phyloP scores from a whole-genome alignment of 2,329 filamentous ascomycete genomes.

The Aureobasidium leucospermi region DNA sequence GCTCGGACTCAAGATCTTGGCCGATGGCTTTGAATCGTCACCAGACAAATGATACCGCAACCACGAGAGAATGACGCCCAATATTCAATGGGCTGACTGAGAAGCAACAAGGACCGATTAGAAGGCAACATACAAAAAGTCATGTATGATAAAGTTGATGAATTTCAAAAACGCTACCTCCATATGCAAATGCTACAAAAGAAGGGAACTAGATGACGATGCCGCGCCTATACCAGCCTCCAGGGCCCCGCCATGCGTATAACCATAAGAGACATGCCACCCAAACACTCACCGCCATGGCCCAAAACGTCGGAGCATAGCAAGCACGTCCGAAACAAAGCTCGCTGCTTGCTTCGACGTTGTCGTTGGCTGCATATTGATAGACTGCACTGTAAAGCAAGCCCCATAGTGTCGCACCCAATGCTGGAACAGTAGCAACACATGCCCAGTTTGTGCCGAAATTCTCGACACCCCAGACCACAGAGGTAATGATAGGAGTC shows the following conservation, averaged over 20 bases:
- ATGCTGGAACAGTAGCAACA: constrained; percentile 81
- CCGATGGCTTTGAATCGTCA: not conserved
- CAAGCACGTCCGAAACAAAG: constrained; percentile 78
- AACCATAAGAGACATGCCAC: constrained; percentile 64
- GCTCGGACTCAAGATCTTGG: constrained; percentile 4
- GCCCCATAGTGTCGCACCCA: constrained; percentile 85
- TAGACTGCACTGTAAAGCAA: constrained; percentile 80
- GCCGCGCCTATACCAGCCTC: constrained; percentile 11
- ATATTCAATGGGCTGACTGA: not conserved
- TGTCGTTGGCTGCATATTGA: constrained; percentile 52
- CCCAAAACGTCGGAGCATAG: constrained; percentile 79
- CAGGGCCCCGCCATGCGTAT: constrained; percentile 71
- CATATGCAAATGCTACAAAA: not conserved
- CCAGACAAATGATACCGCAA: not conserved
- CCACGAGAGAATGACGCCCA: not conserved
- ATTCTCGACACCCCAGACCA: constrained; percentile 97
- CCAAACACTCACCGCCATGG: constrained; percentile 74
- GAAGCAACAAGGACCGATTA: constrained; percentile 1
- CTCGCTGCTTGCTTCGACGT: constrained; percentile 38
- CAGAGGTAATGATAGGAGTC: constrained; percentile 85
- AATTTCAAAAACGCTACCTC: not conserved
- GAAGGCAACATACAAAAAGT: not conserved
- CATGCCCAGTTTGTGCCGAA: constrained; percentile 98
- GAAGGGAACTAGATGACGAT: constrained; percentile 4
- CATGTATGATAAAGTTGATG: not conserved